Conservation (phyloP, 176 grass and related monocot species). For the Areca catechu region DNA sequence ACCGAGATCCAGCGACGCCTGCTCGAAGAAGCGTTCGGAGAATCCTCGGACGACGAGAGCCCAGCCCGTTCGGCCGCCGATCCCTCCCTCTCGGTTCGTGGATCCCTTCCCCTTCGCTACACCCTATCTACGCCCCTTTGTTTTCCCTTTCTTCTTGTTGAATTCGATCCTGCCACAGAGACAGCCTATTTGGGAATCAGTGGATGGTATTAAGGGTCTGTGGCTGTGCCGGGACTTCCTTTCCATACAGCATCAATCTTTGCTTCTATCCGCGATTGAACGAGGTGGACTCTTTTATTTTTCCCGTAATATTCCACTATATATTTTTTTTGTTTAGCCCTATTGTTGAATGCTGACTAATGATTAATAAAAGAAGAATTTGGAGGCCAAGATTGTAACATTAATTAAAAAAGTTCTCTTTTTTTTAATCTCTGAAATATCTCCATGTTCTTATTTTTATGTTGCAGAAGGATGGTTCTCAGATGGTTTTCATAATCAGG, state of each 20-base stretch:
- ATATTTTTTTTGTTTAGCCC: background rate
- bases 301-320: background rate
- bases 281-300: constrained; percentile 14
- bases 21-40: constrained; percentile 42
- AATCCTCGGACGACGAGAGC: constrained; percentile 31
- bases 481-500: constrained; percentile 61
- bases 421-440: background rate
- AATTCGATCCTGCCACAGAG: background rate
- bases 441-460: constrained; percentile 1
- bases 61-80: background rate
- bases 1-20: constrained; percentile 13
- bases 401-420: background rate
- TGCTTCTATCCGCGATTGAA: constrained; percentile 34
- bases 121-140: background rate
- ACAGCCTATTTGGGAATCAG: constrained; percentile 30
- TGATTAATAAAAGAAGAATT: no score
- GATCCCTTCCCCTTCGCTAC: no score
- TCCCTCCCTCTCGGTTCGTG: background rate
- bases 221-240: constrained; percentile 54
- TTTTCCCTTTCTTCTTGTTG: background rate
- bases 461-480: constrained; percentile 83
- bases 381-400: background rate
- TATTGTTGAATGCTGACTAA: background rate
- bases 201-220: constrained; percentile 30
- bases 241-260: constrained; percentile 26